Evolutionary conservation across 768 basidiomycete species (phyloP), one percentile per base, ranked within the genome.

Genomic region (Daedaleopsis sinensis): DNA sequence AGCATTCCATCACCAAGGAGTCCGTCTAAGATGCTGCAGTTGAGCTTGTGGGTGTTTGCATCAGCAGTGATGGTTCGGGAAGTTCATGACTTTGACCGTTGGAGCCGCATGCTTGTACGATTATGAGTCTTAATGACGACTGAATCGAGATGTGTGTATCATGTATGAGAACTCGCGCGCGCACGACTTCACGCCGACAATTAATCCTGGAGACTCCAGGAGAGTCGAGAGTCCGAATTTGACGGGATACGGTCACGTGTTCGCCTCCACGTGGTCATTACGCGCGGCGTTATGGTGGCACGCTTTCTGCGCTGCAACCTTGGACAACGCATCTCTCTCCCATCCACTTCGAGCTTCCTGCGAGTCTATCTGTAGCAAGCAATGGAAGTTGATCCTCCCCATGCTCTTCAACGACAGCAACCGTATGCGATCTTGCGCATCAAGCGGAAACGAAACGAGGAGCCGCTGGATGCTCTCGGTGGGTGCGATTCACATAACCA

Each of bases 381-480:
- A 7, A 32, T 64, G 62, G 62, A 64, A 0, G 58, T 64, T 8
- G 62, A 64, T 38, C 58, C 62, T 2, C 62, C 58, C 1, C 37
- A 49, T 1, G 27, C 58, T 0, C 43, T 57, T 1, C 54, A 57
- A 23, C 59, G 47, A 19, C 66, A 71, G 51, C 80, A 80, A 55
- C 72, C 84, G 8, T 89, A 84, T 68, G 89, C 91, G 0, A 88
- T 93, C 67, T 73, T 93, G 36, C 84, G 92, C 36, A 91, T 93
- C 73, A 93, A 93, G 72, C 82, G 91, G 37, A 93, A 92, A 69
- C 80, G 92, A 23, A 89, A 84, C 38, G 91, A 93, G 65, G 91
- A 92, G 68, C 89, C 91, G 38, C 77, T 93, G 50, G 91, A 93
- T 75, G 91, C 89, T 38, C 78, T 93, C 65, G 88, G 91, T 89